Base-by-base conservation (phyloP, 768 basidiomycete genomes). In the Dentipellis sp. region DNA sequence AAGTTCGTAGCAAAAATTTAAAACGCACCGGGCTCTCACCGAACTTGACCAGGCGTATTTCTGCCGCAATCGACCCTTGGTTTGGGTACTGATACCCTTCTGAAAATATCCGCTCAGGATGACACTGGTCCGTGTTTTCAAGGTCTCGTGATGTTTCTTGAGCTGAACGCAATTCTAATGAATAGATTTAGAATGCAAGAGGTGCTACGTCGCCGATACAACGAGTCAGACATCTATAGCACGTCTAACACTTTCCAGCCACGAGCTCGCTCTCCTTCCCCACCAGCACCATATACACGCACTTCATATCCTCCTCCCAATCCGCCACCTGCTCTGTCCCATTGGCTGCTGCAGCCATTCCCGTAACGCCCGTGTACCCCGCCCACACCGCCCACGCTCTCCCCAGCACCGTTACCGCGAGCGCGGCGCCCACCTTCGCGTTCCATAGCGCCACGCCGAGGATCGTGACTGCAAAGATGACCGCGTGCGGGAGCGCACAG, bases 401-500 rank as follows among this genome's bases (percentile, higher is more conserved):
- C 4, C 23, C 53, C 8, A 16, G 17, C 10, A 57, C 56, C 1
- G 35, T 39, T 3, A 54, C 46, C 7, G 56, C 38, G 0, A 60
- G 38, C 10, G 37, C 37, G 2, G 21, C 51, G 1, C 58, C 56
- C 21, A 57, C 16, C 9, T 17, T 14, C 50, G 52, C 50, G 1
- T 10, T n/a, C 2, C 56, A 54, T 1, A 55, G 34, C 16, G 34
- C 37, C 0, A 42, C 36, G 0, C n/a, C 38, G 8, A 34, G 16
- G 12, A 62, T n/a, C 6, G 19, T 46, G 34, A 52, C 58, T 12
- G 47, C 39, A 46, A 59, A 62, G 12, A 59, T 59, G 34, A 53
- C 56, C 21, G 55, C 36, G 54, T 59, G 58, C 3, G 56, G 50
- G n/a, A n/a, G 48, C 9, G 61, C 58, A 7, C 53, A 52, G 47